These are phyloP conservation scores for Ogataea pilisensis DNA, from an alignment of 805 yeast species.

Conservation along the genomic window DNA sequence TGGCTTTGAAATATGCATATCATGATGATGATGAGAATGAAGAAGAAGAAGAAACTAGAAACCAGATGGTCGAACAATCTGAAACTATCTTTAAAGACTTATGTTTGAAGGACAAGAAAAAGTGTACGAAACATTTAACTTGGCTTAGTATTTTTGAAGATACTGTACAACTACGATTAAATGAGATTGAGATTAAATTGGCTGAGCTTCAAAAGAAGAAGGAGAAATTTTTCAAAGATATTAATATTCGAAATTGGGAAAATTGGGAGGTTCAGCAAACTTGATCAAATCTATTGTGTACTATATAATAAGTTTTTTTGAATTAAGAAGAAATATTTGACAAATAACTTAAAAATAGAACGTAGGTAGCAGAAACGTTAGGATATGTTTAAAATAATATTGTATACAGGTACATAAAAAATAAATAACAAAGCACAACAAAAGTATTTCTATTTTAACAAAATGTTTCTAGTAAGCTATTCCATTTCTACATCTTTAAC, in stretches of 20 bases:
- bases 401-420: background rate
- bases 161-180: constrained; percentile 34
- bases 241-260: constrained; percentile 36
- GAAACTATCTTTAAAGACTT: constrained; percentile 21
- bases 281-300: too few relatives aligned
- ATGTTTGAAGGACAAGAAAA: constrained; percentile 51
- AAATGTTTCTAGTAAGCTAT: constrained; percentile 27
- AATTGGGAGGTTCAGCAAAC: constrained; percentile 12
- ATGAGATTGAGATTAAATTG: constrained; percentile 21
- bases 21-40: constrained; percentile 4
- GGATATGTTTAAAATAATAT: background rate
- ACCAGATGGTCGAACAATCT: constrained; percentile 1
- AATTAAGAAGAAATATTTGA: too few relatives aligned
- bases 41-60: constrained; percentile 13
- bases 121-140: constrained; percentile 47
- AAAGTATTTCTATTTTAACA: too few relatives aligned
- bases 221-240: constrained; percentile 31
- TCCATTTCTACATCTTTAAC: constrained; percentile 30
- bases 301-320: too few relatives aligned
- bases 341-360: too few relatives aligned
- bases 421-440: too few relatives aligned
- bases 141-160: constrained; percentile 32
- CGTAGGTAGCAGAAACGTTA: background rate
- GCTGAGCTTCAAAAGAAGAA: constrained; percentile 24
- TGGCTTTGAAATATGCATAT: constrained; percentile 3